Base-by-base conservation (phyloP, 2,329 filamentous ascomycete species). In the Ceratocystis eucalypticola region DNA sequence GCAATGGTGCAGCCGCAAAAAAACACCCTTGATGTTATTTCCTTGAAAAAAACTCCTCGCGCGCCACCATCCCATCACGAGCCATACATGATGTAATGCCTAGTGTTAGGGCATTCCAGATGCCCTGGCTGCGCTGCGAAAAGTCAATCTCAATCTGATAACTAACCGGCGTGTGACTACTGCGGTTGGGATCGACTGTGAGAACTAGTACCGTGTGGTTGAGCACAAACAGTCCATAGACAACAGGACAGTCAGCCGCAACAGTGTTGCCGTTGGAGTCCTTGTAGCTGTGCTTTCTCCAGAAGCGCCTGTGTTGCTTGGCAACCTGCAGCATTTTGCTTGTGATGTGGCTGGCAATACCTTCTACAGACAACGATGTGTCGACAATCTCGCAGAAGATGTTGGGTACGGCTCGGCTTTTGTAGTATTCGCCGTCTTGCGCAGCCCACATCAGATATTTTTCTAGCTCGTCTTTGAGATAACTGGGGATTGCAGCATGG, bases 41-140 rank as follows among this genome's bases (percentile, higher is more conserved):
- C 15, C 28, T n/a, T 57, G 53, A 12, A 15, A 67, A 44, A 33
- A 68, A 65, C 25, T 33, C 48, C 33, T 65, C 61, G 1, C 66
- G 63, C 2, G 37, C 25, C 5, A 68, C 22, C 46, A 68, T 68
- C 2, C 46, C 66, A 68, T 68, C 66, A 5, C 66, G 64, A n/a
- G 63, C 66, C 22, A 65, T 53, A 30, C 66, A 68, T 10, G 64
- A 53, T 22, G 61, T 59, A 17, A 77, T 72, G 7, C 76, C 77
- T 8, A 77, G 65, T 3, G 77, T 79, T 46, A 79, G 69, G 1
- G 76, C 77, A 69, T 79, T 79, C 77, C 77, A 79, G 25, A 79
- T 73, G 64, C 76, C 75, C 69, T 79, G 77, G 20, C 73, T 71
- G 10, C 71, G 71, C 55, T 77, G 74, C 64, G 73, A 71, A 57